These are phyloP conservation scores for Nigrospora oryzae DNA, from an alignment of 2,329 filamentous ascomycete genomes.

Conservation along the genomic window DNA sequence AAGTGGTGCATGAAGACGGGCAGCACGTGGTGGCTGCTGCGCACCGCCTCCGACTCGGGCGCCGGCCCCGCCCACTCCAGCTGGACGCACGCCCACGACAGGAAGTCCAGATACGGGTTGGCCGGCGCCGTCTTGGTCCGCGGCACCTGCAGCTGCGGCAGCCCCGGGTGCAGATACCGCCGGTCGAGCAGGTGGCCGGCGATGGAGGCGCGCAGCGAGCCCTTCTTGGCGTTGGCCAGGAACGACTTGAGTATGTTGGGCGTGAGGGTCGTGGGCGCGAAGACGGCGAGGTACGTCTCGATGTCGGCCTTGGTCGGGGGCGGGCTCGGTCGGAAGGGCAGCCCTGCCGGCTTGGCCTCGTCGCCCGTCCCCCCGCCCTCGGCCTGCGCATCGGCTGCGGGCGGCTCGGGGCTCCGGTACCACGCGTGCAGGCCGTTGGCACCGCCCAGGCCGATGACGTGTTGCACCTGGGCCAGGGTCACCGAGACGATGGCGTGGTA, in stretches of 20 bases:
- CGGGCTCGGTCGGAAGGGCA: constrained; percentile 19
- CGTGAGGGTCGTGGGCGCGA: constrained; percentile 51
- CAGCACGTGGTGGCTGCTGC: constrained; percentile 57
- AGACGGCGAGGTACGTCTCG: constrained; percentile 59
- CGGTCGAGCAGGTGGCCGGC: constrained; percentile 46
- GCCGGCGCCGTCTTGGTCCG: constrained; percentile 26
- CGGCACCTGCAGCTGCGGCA: constrained; percentile 31
- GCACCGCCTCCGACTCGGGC: constrained; percentile 39
- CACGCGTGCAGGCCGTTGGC: constrained; percentile 39
- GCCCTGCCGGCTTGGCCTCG: neutral
- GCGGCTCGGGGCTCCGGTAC: constrained; percentile 30
- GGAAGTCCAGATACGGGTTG: constrained; percentile 64
- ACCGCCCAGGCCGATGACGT: constrained; percentile 31
- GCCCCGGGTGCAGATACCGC: constrained; percentile 39
- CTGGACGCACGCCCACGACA: constrained; percentile 54
- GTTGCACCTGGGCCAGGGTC: constrained; percentile 38
- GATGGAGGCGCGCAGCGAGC: constrained; percentile 48
- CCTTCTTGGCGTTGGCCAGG: constrained; percentile 39
- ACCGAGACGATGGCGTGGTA: constrained; percentile 45
- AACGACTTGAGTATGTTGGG: constrained; percentile 55
- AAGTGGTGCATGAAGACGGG: constrained; percentile 74
- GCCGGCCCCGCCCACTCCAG: constrained; percentile 60
- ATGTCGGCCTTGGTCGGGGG: constrained; percentile 50
- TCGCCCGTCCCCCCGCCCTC: neutral
- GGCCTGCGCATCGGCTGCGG: constrained; percentile 4